phyloP scores from a whole-genome alignment of 441 rosid genomes.

The Populus hybrid region DNA sequence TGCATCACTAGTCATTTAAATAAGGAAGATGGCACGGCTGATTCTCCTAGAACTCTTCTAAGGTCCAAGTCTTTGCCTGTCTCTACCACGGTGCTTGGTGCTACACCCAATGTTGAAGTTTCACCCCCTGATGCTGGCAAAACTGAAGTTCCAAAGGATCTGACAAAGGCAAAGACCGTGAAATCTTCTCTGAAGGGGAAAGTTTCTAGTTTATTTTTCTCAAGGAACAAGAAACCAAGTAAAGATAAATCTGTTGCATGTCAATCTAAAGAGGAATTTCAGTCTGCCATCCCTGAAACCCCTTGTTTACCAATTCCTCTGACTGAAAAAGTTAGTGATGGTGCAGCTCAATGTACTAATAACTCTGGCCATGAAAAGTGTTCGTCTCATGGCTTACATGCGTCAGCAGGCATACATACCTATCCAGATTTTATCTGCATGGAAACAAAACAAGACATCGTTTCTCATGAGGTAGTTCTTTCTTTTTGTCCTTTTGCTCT shows the following conservation, averaged over 20 bases:
- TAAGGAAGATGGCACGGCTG: slow-evolving; percentile 39
- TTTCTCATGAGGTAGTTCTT: slow-evolving; percentile 59
- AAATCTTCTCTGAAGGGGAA: slow-evolving; percentile 69
- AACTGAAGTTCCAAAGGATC: slow-evolving; percentile 41
- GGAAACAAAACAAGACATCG: slow-evolving; percentile 33
- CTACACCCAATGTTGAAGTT: slow-evolving; percentile 39
- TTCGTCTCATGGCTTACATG: slow-evolving; percentile 30
- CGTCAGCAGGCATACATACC: slow-evolving; percentile 25
- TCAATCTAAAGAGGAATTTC: slow-evolving; percentile 38
- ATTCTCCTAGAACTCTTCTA: slow-evolving; percentile 54
- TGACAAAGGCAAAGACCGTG: slow-evolving; percentile 45
- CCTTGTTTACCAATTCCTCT: slow-evolving; percentile 10
- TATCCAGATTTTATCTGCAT: slow-evolving; percentile 22
- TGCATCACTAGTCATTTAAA: slow-evolving; percentile 33
- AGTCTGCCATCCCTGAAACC: slow-evolving; percentile 22
- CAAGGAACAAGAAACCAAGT: slow-evolving; percentile 56
- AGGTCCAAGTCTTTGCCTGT: slow-evolving; percentile 79
- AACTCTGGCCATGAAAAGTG: slow-evolving; percentile 34
- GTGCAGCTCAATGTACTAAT: slow-evolving; percentile 35
- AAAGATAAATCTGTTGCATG: slow-evolving; percentile 49
- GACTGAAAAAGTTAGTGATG: slow-evolving; percentile 18
- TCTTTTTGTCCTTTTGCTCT: background rate
- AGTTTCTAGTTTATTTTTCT: slow-evolving; percentile 81
- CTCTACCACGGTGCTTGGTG: slow-evolving; percentile 38
- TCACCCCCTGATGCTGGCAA: slow-evolving; percentile 41